These are phyloP conservation scores for Coemansia sp. DNA, from an alignment of 192 early-diverging fungal genomes.

Conservation along the genomic window DNA sequence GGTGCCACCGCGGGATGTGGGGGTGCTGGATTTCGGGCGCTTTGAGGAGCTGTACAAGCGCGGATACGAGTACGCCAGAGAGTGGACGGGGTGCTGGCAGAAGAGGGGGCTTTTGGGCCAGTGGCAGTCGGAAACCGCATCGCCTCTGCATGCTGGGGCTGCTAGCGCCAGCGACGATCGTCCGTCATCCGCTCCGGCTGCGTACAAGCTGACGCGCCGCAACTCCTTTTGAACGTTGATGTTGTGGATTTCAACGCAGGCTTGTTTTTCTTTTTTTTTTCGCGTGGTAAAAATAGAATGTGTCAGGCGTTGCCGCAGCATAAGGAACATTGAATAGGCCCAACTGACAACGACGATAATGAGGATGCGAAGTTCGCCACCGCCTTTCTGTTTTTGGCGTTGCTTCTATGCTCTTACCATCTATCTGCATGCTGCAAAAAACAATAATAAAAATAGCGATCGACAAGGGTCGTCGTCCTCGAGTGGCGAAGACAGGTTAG, in stretches of 20 bases:
- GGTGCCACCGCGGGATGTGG: conserved; percentile 84
- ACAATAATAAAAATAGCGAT: not conserved
- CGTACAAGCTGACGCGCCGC: conserved; percentile 21
- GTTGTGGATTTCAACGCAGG: no score
- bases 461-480: not conserved
- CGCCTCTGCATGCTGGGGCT: not conserved
- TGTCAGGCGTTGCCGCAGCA: no score
- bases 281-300: not conserved
- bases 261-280: no score
- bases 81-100: conserved; percentile 79
- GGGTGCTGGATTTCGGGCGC: conserved; percentile 88
- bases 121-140: conserved; percentile 25
- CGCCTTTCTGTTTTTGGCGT: not conserved
- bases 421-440: not conserved
- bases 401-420: not conserved
- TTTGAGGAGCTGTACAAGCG: conserved; percentile 83
- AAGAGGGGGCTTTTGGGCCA: conserved; percentile 65
- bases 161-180: conserved; percentile 2
- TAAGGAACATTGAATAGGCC: no score
- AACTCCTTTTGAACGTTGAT: conserved; percentile 31
- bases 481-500: not conserved
- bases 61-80: conserved; percentile 82
- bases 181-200: conserved; percentile 5
- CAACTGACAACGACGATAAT: no score
- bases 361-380: no score